Base-by-base conservation (phyloP, 2,329 filamentous ascomycete species). In the Peltaster fructicola region DNA sequence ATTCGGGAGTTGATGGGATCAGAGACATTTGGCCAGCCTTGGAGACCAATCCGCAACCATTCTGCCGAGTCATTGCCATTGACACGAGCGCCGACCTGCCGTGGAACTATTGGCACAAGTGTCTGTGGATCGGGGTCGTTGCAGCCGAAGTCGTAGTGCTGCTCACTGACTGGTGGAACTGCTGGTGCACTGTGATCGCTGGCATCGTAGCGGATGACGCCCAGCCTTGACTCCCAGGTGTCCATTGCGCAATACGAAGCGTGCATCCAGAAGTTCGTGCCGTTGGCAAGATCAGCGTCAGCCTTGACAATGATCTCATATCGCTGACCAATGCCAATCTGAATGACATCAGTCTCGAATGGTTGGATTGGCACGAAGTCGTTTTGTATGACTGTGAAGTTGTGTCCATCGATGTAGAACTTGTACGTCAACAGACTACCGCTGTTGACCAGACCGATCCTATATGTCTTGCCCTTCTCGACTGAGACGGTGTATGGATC, bases 381-480 rank as follows among this genome's bases (percentile, higher is more conserved):
- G 18, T 37, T 43, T 15, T 47, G 39, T 13, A 56, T 52, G 19
- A 56, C 51, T 8, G 43, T 45, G 20, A 54, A 37, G 12, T 40
- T 39, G 34, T 56, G 53, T 6, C 43, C 43, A 26, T 56, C 54
- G 19, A 57, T 51, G 25, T 45, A 48, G 37, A 59, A 57, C 29
- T 51, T 51, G 36, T 48, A 56, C 10, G 47, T 51, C 0, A 51
- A 49, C 19, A 56, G 41, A 12, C 54, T 52, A 7, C 48, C 47
- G 9, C 38, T 33, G 34, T 44, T 47, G 34, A 51, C 32, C 11
- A 51, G 16, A 18, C 44, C 35, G 18, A 51, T 29, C 6, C 40
- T 30, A 21, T 51, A 44, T 9, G 28, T 38, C 36, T 44, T 38
- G 27, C 39, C 43, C 8, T 30, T 26, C 3, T 27, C 25, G 21